A percentile compares a stretch with the other conserved stretches of the same genome.
phyloP scores from a whole-genome alignment of 768 basidiomycete species.

The Postia placenta region DNA sequence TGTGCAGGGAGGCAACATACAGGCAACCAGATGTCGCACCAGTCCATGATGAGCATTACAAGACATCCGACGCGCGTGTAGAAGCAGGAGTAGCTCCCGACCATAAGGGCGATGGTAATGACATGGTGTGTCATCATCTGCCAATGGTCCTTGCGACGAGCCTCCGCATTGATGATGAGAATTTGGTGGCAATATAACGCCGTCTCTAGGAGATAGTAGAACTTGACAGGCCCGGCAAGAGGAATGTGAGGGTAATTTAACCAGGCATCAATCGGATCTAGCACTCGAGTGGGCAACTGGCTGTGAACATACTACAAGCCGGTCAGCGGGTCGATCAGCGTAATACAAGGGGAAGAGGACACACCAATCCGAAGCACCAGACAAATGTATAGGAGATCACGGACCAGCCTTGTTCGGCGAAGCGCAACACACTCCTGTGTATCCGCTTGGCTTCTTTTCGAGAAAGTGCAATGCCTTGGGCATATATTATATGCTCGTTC shows the following conservation, averaged over 20 bases:
- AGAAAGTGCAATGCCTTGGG: conserved; percentile 19
- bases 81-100: conserved; percentile 72
- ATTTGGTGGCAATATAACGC: conserved; percentile 92
- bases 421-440: conserved; percentile 72
- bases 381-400: conserved; percentile 73
- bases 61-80: conserved; percentile 87
- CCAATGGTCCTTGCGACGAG: conserved; percentile 82
- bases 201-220: conserved; percentile 82
- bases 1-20: conserved; percentile 41
- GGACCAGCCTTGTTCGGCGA: conserved; percentile 95
- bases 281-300: conserved; percentile 58
- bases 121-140: conserved; percentile 98
- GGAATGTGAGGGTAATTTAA: conserved; percentile 75
- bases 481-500: conserved; percentile 22
- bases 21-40: conserved; percentile 87
- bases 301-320: conserved; percentile 70
- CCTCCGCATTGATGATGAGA: conserved; percentile 89
- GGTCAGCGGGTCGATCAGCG: conserved; percentile 5
- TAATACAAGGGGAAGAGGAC: conserved; percentile 30
- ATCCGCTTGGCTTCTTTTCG: conserved; percentile 52
- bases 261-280: conserved; percentile 70
- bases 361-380: conserved; percentile 76
- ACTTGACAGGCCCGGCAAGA: conserved; percentile 75
- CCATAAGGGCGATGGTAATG: conserved; percentile 78
- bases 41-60: conserved; percentile 91